Conservation (phyloP, 1,284 basidiomycete genomes). For the Puccinia hordei region DNA sequence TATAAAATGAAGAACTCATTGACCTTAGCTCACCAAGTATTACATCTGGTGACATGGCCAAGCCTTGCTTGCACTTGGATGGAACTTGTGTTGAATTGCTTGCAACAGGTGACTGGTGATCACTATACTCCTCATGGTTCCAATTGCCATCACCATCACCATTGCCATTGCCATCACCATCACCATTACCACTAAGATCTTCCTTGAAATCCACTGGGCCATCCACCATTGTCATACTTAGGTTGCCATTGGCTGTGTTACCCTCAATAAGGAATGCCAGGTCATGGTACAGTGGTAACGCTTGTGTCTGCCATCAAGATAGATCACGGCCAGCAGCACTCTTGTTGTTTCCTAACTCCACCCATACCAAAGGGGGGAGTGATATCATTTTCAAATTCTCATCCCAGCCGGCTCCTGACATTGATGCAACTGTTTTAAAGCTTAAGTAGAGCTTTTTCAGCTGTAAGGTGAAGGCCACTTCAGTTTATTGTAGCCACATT, state of each 20-base stretch:
- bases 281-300: neutral
- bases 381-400: neutral
- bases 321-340: neutral
- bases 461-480: neutral
- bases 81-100: too few relatives aligned
- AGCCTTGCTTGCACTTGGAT: too few relatives aligned
- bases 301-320: neutral
- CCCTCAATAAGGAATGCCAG: neutral
- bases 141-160: too few relatives aligned
- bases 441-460: neutral
- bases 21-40: too few relatives aligned
- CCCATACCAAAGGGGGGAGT: neutral
- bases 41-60: too few relatives aligned
- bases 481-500: too few relatives aligned
- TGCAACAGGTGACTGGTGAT: too few relatives aligned
- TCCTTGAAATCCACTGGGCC: too few relatives aligned
- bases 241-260: neutral
- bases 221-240: neutral
- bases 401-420: constrained; percentile 4
- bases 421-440: neutral
- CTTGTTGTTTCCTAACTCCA: neutral
- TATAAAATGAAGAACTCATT: too few relatives aligned
- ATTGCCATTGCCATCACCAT: too few relatives aligned
- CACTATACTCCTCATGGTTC: too few relatives aligned
- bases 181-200: too few relatives aligned